These are phyloP conservation scores for Saccharomyces jurei DNA, from an alignment of 805 yeast genomes.

Conservation along the genomic window DNA sequence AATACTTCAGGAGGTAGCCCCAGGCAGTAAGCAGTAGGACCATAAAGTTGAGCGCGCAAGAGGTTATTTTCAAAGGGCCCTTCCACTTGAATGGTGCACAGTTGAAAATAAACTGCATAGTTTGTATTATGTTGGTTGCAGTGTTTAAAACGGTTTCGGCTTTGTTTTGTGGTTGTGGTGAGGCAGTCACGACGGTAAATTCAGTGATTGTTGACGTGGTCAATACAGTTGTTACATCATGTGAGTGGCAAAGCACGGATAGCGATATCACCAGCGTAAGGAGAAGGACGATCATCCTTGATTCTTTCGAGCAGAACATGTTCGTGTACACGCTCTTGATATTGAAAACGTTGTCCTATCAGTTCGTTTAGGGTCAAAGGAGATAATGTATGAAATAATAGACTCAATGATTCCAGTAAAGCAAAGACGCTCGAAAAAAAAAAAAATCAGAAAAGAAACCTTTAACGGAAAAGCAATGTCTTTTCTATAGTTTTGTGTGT, in stretches of 20 bases:
- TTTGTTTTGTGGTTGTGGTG: not conserved
- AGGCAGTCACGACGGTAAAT: not conserved
- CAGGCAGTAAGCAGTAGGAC: not conserved
- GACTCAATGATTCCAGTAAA: too few species aligned
- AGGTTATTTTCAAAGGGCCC: not conserved
- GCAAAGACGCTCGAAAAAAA: not conserved
- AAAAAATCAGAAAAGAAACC: not conserved
- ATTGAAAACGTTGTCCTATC: not conserved
- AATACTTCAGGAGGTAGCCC: not conserved
- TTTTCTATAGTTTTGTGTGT: not conserved
- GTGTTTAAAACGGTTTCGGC: not conserved
- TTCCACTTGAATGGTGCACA: not conserved
- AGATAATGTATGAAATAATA: not conserved
- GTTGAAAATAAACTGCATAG: not conserved
- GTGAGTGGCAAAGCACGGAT: not conserved
- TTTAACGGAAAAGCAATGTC: not conserved
- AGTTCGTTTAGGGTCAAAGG: not conserved
- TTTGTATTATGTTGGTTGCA: not conserved
- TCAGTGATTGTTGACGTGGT: not conserved
- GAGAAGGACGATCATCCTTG: not conserved
- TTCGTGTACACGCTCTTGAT: not conserved
- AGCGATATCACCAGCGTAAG: not conserved
- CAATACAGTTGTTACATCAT: not conserved
- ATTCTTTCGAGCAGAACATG: not conserved
- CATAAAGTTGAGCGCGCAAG: not conserved